Conservation (phyloP, 495 filamentous ascomycete genomes). For the Penicillium psychrofluorescens region DNA sequence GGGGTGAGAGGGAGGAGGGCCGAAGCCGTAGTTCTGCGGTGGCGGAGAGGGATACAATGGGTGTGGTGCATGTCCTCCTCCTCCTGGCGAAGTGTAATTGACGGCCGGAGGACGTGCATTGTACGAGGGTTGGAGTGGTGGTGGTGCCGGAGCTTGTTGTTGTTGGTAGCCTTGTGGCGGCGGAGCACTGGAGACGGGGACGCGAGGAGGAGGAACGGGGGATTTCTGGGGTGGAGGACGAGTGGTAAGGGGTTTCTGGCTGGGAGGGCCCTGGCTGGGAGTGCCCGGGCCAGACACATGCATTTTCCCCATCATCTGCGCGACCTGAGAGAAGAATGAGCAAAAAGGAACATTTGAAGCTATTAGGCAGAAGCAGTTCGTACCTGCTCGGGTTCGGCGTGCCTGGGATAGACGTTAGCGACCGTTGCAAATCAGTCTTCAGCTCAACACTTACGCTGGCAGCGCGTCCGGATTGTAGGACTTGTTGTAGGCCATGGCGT, state of each 20-base stretch:
- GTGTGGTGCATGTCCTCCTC: constrained; percentile 10
- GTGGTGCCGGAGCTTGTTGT: constrained; percentile 20
- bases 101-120: constrained; percentile 13
- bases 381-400: constrained; percentile 93
- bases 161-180: constrained; percentile 18
- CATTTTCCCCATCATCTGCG: constrained; percentile 46
- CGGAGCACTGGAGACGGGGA: constrained; percentile 22
- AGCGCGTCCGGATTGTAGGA: constrained; percentile 94
- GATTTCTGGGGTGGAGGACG: constrained; percentile 19
- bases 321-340: constrained; percentile 28
- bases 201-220: constrained; percentile 20
- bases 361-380: neutral
- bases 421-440: constrained; percentile 1
- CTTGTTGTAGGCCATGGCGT: constrained; percentile 85
- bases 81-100: neutral
- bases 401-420: constrained; percentile 43
- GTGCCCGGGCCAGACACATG: constrained; percentile 12
- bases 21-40: constrained; percentile 53
- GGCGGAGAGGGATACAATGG: constrained; percentile 47
- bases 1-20: constrained; percentile 42
- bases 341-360: too few species aligned
- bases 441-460: constrained; percentile 68
- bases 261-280: constrained; percentile 6
- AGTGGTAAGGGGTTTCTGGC: constrained; percentile 19
- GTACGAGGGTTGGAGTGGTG: constrained; percentile 24